Evolutionary conservation across 2,329 filamentous ascomycete genomes (phyloP), one percentile per base, ranked within the genome.

Genomic region (Xylaria sp.): DNA sequence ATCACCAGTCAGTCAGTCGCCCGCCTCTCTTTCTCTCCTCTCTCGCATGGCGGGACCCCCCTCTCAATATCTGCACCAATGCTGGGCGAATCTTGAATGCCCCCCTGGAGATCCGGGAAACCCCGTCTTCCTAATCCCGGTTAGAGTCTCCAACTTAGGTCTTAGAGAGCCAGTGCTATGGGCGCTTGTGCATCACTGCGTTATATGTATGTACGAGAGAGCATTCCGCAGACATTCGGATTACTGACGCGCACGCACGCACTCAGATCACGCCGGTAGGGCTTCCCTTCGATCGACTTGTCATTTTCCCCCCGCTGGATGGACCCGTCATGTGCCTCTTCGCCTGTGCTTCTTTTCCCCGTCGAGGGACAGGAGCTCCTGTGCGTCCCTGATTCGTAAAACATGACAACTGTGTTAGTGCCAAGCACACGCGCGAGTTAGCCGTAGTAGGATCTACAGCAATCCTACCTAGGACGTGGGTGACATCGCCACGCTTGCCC

Each of bases 401-500:
- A 11, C 23, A 13, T 48, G 49, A 23, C n/a, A n/a, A 39, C 19
- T 55, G 10, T 42, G 8, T 42, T 42, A 42, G 37, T 13, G 50
- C 55, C 55, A 59, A 56, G 61, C 37, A 19, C 51, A 46, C 60
- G 35, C 35, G 23, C 35, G 39, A 46, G 42, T 46, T 46, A 46
- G 42, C 42, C 42, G n/a, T 11, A 46, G 56, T 42, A 49, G 51
- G 55, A 60, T 60, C 49, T 37, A 47, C 47, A 54, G 13, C 47
- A 47, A 54, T 53, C 37, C 42, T 49, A 39, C 55, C 57, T 39
- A 54, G 46, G 51, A 54, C 8, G 39, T 37, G 52, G 19, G 39
- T 57, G 51, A 57, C 56, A 60, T 46, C 19, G 57, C 30, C 23
- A 57, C 62, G 55, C 62, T 55, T 64, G 48, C 3, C 62, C 62